phyloP scores from a whole-genome alignment of 345 rosid genomes.

The Garcia nutans region DNA sequence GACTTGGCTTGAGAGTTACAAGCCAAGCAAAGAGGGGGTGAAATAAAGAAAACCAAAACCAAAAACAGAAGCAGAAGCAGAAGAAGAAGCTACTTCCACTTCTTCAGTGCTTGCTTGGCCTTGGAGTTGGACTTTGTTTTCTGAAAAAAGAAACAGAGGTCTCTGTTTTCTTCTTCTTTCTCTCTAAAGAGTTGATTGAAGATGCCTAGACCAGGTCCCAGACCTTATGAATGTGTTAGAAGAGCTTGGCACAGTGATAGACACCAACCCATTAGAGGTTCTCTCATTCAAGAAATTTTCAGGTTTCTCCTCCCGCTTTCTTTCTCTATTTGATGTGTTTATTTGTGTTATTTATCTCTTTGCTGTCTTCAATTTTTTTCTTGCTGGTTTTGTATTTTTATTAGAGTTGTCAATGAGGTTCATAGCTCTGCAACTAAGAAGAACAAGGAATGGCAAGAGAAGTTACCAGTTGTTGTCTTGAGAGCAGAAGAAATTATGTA shows the following conservation, averaged over 20 bases:
- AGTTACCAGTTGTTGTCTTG: constrained; percentile 68
- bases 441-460: constrained; percentile 80
- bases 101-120: not conserved
- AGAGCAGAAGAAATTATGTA: constrained; percentile 72
- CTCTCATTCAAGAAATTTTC: constrained; percentile 68
- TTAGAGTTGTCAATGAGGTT: constrained; percentile 56
- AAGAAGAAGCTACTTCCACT: constrained; percentile 24
- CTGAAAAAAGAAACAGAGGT: constrained; percentile 18
- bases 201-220: constrained; percentile 77
- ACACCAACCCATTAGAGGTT: constrained; percentile 73
- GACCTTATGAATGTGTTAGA: constrained; percentile 70
- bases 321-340: not conserved
- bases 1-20: not conserved
- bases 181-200: constrained; percentile 9
- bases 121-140: not conserved
- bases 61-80: constrained; percentile 29
- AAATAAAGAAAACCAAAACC: constrained; percentile 3
- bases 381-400: not conserved
- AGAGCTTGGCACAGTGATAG: constrained; percentile 82
- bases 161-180: constrained; percentile 1
- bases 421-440: constrained; percentile 54
- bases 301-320: constrained; percentile 31
- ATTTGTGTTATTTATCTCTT: not conserved
- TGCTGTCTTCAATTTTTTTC: not conserved
- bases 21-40: not conserved